Conservation (phyloP, 371 early-diverging fungal genomes). For the Encephalitozoon romaleae region DNA sequence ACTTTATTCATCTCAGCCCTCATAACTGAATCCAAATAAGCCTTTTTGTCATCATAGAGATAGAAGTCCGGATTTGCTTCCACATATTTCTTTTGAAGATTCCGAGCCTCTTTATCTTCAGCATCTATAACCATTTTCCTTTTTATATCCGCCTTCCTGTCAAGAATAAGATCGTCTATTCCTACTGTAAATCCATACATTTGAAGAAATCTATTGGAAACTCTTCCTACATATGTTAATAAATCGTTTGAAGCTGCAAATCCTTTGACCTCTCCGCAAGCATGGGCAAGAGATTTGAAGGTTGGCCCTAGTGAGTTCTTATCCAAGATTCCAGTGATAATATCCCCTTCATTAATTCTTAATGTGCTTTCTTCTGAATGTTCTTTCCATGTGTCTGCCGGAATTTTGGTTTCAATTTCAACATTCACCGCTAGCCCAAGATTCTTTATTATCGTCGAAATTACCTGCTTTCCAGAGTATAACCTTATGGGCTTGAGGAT, state of each 20-base stretch:
- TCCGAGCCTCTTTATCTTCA: constrained; percentile 61
- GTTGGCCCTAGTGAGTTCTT: constrained; percentile 91
- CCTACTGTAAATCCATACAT: constrained; percentile 82
- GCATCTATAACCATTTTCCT: constrained; percentile 64
- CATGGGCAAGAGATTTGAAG: constrained; percentile 83
- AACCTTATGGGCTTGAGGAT: constrained; percentile 68
- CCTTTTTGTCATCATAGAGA: constrained; percentile 15
- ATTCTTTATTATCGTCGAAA: constrained; percentile 45
- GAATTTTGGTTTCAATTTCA: constrained; percentile 71
- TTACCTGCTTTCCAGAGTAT: constrained; percentile 95
- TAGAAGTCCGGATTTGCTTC: constrained; percentile 19
- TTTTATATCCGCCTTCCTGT: constrained; percentile 32
- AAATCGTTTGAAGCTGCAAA: constrained; percentile 77
- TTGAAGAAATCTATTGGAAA: constrained; percentile 84
- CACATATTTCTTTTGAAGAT: background rate
- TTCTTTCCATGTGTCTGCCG: constrained; percentile 70
- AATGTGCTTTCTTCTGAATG: constrained; percentile 72
- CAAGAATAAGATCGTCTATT: constrained; percentile 88
- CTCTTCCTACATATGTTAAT: constrained; percentile 78
- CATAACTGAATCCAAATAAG: constrained; percentile 32
- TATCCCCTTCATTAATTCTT: constrained; percentile 71
- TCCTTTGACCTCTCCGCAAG: constrained; percentile 87
- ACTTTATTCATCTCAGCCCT: constrained; percentile 35
- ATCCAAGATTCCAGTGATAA: constrained; percentile 85
- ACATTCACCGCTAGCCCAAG: constrained; percentile 67